phyloP scores from a whole-genome alignment of 441 rosid genomes.

The Melastoma candidum region DNA sequence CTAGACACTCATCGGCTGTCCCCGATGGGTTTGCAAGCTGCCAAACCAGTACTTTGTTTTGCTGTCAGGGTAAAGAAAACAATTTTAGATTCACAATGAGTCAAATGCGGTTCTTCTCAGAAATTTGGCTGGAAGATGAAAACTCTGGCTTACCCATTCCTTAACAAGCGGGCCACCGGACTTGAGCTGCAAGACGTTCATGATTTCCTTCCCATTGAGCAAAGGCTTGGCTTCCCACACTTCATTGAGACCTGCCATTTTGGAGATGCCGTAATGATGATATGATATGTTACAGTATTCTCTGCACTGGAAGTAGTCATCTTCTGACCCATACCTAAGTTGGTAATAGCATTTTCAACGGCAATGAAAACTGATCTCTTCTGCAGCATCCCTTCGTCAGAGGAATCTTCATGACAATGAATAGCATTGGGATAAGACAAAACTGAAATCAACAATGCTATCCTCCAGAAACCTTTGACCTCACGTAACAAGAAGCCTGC shows the following conservation, averaged over 20 bases:
- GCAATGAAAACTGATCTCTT: slow-evolving; percentile 43
- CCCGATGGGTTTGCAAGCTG: slow-evolving; percentile 72
- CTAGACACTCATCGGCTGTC: slow-evolving; percentile 70
- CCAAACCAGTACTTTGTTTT: slow-evolving; percentile 69
- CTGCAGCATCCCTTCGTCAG: slow-evolving; percentile 34
- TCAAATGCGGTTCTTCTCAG: background rate
- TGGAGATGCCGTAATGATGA: too few species aligned
- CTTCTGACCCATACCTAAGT: slow-evolving; percentile 35
- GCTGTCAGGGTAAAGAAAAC: slow-evolving; percentile 32
- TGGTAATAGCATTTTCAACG: slow-evolving; percentile 42
- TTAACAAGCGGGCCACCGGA: slow-evolving; percentile 72
- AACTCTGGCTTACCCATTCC: slow-evolving; percentile 61
- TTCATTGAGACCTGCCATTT: slow-evolving; percentile 55
- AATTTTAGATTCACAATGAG: background rate
- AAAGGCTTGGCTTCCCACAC: slow-evolving; percentile 78
- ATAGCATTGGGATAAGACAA: slow-evolving; percentile 35
- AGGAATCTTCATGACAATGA: slow-evolving; percentile 28
- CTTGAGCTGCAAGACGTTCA: slow-evolving; percentile 59
- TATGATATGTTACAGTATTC: too few species aligned
- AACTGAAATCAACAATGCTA: slow-evolving; percentile 57
- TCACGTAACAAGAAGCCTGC: slow-evolving; percentile 42
- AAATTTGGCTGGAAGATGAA: background rate
- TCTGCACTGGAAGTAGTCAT: background rate
- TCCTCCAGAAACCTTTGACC: slow-evolving; percentile 26
- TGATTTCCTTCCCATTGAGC: slow-evolving; percentile 77